A percentile compares a stretch with the other conserved stretches of the same genome.
Evolutionary conservation across 108 stramenopile genomes (phyloP).

Genomic region (Cyclotella atomus): DNA sequence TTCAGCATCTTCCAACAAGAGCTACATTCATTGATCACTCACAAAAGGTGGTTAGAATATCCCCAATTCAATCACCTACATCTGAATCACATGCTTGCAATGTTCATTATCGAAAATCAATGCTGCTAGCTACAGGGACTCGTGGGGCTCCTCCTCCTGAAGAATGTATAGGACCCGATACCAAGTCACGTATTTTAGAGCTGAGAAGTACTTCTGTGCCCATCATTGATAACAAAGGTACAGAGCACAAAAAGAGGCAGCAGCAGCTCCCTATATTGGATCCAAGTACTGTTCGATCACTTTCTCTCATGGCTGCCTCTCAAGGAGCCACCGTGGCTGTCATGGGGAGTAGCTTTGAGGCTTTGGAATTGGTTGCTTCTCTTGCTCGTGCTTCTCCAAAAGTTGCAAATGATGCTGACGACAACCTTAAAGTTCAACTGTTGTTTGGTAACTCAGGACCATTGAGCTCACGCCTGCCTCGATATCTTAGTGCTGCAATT

Average conservation of each 20-base stretch:
- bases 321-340: slow-evolving; percentile 69
- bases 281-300: slow-evolving; percentile 44
- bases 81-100: neutral
- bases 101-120: slow-evolving; percentile 70
- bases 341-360: slow-evolving; percentile 85
- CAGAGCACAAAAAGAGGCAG: too few relatives aligned
- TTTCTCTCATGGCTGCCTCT: slow-evolving; percentile 53
- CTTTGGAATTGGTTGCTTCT: slow-evolving; percentile 71
- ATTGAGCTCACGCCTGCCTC: slow-evolving; percentile 61
- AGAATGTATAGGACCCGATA: slow-evolving; percentile 58
- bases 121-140: slow-evolving; percentile 79
- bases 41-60: slow-evolving; percentile 24
- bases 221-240: neutral
- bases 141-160: slow-evolving; percentile 81
- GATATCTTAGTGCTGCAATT: slow-evolving; percentile 74
- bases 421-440: slow-evolving; percentile 53
- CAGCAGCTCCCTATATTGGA: slow-evolving; percentile 30
- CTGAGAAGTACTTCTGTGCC: slow-evolving; percentile 51
- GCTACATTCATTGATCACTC: slow-evolving; percentile 35
- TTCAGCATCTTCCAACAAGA: slow-evolving; percentile 20
- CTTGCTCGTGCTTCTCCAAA: slow-evolving; percentile 27
- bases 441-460: slow-evolving; percentile 70
- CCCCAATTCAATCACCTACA: neutral
- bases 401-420: neutral
- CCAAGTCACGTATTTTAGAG: slow-evolving; percentile 64